phyloP scores from a whole-genome alignment of 805 yeast genomes.

The Myxozyma lipomycoides region DNA sequence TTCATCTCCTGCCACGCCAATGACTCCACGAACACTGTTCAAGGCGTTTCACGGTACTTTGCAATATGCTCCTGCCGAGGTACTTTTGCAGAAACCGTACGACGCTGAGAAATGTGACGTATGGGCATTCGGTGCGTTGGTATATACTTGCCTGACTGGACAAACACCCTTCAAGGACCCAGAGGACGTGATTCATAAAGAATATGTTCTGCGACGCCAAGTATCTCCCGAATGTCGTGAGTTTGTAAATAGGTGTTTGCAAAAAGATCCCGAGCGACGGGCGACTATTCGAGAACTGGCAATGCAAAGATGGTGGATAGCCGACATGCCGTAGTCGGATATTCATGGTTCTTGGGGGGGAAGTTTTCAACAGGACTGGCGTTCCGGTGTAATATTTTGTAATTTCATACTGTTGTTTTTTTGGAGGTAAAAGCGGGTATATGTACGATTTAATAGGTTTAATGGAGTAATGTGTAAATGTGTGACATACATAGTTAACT shows the following conservation, averaged over 20 bases:
- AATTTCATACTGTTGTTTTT: too few relatives aligned
- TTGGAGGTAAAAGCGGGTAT: too few relatives aligned
- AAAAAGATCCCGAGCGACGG: constrained; percentile 19
- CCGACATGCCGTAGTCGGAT: constrained; percentile 19
- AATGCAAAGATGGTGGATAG: constrained; percentile 22
- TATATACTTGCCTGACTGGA: constrained; percentile 27
- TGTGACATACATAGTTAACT: too few relatives aligned
- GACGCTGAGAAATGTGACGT: constrained; percentile 27
- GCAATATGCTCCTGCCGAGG: constrained; percentile 28
- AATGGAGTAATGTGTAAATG: too few relatives aligned
- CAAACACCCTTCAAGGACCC: constrained; percentile 23
- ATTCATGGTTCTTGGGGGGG: too few relatives aligned
- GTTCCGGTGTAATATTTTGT: too few relatives aligned
- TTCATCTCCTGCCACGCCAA: background rate
- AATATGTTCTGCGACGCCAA: constrained; percentile 15
- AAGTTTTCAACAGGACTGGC: too few relatives aligned
- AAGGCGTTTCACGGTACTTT: constrained; percentile 25
- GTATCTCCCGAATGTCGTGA: constrained; percentile 21
- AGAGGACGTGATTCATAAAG: constrained; percentile 24
- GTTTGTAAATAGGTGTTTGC: constrained; percentile 15
- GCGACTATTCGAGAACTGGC: constrained; percentile 20
- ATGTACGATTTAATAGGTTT: too few relatives aligned
- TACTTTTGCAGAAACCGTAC: constrained; percentile 18
- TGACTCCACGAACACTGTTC: constrained; percentile 8
- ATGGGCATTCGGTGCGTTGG: constrained; percentile 26